A percentile compares a stretch with the other conserved stretches of the same genome.
Evolutionary conservation across 2,329 filamentous ascomycete species (phyloP).

Genomic region (Cladorrhinum sp.): DNA sequence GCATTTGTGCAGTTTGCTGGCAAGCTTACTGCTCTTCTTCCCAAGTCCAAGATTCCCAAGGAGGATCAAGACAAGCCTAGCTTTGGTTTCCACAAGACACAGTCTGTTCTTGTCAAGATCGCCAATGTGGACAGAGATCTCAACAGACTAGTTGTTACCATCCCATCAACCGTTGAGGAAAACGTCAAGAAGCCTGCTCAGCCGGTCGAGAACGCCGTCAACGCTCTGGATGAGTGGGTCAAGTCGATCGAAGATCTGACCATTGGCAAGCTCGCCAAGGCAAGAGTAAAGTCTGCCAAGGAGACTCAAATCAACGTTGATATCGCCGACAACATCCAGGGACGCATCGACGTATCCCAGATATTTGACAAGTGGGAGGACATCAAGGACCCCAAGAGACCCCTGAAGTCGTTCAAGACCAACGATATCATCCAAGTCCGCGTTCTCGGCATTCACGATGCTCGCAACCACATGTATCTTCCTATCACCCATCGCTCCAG

Average conservation of each 20-base stretch:
- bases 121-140: constrained; percentile 68
- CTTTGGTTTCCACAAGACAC: constrained; percentile 75
- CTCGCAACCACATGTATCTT: constrained; percentile 84
- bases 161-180: constrained; percentile 45
- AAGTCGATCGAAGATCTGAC: constrained; percentile 67
- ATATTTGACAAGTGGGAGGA: constrained; percentile 85
- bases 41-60: constrained; percentile 72
- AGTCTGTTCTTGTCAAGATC: constrained; percentile 72
- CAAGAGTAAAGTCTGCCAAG: constrained; percentile 78
- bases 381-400: constrained; percentile 76
- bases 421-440: constrained; percentile 71
- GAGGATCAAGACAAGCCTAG: constrained; percentile 65
- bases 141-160: constrained; percentile 61
- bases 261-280: constrained; percentile 71
- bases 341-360: constrained; percentile 90
- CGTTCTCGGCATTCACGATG: constrained; percentile 84
- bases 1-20: constrained; percentile 87
- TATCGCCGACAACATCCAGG: constrained; percentile 81
- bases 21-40: constrained; percentile 72
- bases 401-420: constrained; percentile 69
- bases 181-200: constrained; percentile 40
- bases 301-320: constrained; percentile 90
- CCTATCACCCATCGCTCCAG: constrained; percentile 82
- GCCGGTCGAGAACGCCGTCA: constrained; percentile 39
- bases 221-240: constrained; percentile 60